Evolutionary conservation across 768 basidiomycete species (phyloP).

Genomic region (Lentinula guzmanii): DNA sequence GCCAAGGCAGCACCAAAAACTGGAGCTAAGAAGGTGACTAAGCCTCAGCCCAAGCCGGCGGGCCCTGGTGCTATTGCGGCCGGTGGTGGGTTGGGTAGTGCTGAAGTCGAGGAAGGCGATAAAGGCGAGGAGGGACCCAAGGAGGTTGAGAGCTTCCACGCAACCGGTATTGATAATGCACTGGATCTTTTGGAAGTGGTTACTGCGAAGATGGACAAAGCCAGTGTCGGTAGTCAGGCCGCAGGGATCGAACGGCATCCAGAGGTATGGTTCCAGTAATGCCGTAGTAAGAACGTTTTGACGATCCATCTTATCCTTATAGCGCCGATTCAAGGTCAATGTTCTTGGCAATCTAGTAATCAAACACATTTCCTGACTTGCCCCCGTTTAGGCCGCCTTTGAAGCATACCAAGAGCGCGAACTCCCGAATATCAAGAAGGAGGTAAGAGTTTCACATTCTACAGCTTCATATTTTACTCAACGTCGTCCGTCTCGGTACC

Average conservation of each 20-base stretch:
- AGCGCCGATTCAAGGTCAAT: constrained; percentile 85
- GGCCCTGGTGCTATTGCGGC: constrained; percentile 85
- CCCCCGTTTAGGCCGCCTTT: constrained; percentile 58
- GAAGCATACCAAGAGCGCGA: constrained; percentile 88
- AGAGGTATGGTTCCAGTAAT: constrained; percentile 51
- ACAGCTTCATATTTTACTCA: neutral
- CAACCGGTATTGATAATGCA: constrained; percentile 88
- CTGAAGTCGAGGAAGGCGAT: constrained; percentile 18
- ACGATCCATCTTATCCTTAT: constrained; percentile 6
- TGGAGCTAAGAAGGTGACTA: constrained; percentile 41
- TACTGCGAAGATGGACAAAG: constrained; percentile 90
- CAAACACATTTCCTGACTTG: neutral
- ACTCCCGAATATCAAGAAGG: constrained; percentile 67
- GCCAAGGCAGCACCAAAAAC: constrained; percentile 62
- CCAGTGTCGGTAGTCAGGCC: constrained; percentile 81
- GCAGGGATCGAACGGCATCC: constrained; percentile 87
- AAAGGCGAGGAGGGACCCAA: constrained; percentile 20
- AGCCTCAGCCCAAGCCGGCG: constrained; percentile 45
- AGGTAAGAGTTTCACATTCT: constrained; percentile 39
- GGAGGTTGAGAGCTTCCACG: constrained; percentile 64
- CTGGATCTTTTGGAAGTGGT: constrained; percentile 85
- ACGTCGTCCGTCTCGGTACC: neutral
- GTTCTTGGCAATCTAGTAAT: neutral
- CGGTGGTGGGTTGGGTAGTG: constrained; percentile 40
- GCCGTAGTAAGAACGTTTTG: neutral